phyloP scores from a whole-genome alignment of 345 rosid species.

The Fremontodendron californicum region DNA sequence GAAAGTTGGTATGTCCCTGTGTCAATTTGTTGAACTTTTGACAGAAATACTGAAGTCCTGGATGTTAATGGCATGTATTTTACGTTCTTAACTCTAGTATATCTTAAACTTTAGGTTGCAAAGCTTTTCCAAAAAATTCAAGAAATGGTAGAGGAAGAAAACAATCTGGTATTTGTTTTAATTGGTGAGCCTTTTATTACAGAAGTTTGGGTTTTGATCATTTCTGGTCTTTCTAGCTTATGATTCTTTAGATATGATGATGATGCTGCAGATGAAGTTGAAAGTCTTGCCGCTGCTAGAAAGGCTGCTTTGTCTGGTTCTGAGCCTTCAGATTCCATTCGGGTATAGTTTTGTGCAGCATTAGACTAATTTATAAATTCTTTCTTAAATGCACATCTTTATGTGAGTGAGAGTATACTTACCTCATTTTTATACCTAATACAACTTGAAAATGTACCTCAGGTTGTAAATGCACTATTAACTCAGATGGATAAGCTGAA shows the following conservation, averaged over 20 bases:
- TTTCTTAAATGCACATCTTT: constrained; percentile 1
- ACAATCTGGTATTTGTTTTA: constrained; percentile 93
- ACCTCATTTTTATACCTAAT: background rate
- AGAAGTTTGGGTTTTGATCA: background rate
- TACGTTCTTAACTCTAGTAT: background rate
- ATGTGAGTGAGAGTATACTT: background rate
- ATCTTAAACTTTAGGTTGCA: constrained; percentile 61
- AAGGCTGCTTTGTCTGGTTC: constrained; percentile 98
- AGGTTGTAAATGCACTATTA: constrained; percentile 97
- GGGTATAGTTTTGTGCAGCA: constrained; percentile 42
- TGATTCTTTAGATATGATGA: constrained; percentile 24
- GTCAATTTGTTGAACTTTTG: background rate
- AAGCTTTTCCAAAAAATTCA: constrained; percentile 97
- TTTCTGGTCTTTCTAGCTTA: constrained; percentile 21
- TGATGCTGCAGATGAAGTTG: constrained; percentile 87
- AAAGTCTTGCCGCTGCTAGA: constrained; percentile 98
- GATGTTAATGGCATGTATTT: constrained; percentile 9
- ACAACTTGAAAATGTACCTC: constrained; percentile 22
- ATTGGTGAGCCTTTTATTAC: constrained; percentile 66
- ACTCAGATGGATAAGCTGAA: constrained; percentile 98
- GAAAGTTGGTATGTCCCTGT: constrained; percentile 72
- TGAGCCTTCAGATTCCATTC: constrained; percentile 97
- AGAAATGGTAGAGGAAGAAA: constrained; percentile 99
- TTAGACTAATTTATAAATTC: background rate
- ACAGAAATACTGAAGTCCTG: background rate